Percentiles rank a stretch among this genome's conserved stretches.
These are phyloP conservation scores for Myrmaecium sp. DNA, from an alignment of 2,329 filamentous ascomycete species.

Conservation along the genomic window DNA sequence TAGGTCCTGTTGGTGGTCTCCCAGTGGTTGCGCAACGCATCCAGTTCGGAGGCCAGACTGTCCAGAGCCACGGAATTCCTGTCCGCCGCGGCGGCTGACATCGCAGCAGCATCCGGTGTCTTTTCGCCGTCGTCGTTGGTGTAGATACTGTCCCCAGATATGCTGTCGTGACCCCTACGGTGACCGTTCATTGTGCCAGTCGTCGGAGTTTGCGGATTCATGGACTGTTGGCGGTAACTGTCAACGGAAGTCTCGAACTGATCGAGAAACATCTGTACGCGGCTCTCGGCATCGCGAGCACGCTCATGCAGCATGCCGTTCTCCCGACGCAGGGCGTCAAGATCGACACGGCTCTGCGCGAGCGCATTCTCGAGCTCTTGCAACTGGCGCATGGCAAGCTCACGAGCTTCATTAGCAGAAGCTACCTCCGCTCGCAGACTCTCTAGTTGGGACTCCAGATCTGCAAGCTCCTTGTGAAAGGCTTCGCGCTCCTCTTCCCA, in stretches of 20 bases:
- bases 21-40: slow-evolving; percentile 82
- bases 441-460: slow-evolving; percentile 54
- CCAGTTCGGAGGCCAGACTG: slow-evolving; percentile 79
- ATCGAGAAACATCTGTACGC: slow-evolving; percentile 81
- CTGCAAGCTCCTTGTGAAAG: slow-evolving; percentile 51
- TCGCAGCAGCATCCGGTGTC: slow-evolving; percentile 14
- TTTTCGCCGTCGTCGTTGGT: slow-evolving; percentile 18
- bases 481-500: slow-evolving; percentile 61
- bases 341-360: slow-evolving; percentile 44
- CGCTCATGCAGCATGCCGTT: slow-evolving; percentile 68
- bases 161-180: slow-evolving; percentile 38
- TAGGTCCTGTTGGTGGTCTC: slow-evolving; percentile 93
- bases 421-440: slow-evolving; percentile 54
- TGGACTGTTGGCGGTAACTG: slow-evolving; percentile 70
- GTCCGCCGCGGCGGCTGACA: slow-evolving; percentile 13
- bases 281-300: slow-evolving; percentile 77
- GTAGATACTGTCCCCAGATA: slow-evolving; percentile 42
- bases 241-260: slow-evolving; percentile 90
- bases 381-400: slow-evolving; percentile 36
- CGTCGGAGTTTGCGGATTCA: slow-evolving; percentile 20
- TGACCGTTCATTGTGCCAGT: slow-evolving; percentile 19
- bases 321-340: slow-evolving; percentile 70
- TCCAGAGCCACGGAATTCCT: slow-evolving; percentile 62
- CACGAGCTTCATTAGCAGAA: slow-evolving; percentile 49
- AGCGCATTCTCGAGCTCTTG: slow-evolving; percentile 37